Percentiles rank a stretch among this genome's conserved stretches.
These are phyloP conservation scores for Articulospora tetracladia DNA, from an alignment of 495 filamentous ascomycete genomes.

Conservation along the genomic window DNA sequence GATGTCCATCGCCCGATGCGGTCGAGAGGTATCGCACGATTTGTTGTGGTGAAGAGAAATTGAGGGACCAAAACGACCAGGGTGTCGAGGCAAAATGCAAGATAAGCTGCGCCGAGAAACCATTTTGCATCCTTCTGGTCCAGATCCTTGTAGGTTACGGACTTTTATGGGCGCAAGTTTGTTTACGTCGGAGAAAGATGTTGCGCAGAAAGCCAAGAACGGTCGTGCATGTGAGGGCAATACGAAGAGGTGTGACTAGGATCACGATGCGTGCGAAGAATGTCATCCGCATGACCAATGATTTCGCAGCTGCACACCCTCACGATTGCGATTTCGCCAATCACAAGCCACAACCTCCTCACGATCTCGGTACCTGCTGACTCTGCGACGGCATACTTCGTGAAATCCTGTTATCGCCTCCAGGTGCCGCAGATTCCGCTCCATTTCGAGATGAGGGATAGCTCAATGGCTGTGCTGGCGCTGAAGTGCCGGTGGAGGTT, in stretches of 20 bases:
- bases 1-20: neutral
- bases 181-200: constrained; percentile 2
- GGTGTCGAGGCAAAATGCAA: neutral
- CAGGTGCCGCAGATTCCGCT: neutral
- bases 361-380: constrained; percentile 23
- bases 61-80: neutral
- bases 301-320: constrained; percentile 19
- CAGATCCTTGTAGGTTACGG: neutral
- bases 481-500: constrained; percentile 17
- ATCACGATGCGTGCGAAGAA: neutral
- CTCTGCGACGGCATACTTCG: constrained; percentile 12
- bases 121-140: neutral
- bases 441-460: constrained; percentile 7
- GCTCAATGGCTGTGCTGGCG: constrained; percentile 2
- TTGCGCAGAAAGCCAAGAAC: neutral
- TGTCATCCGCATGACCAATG: constrained; percentile 17
- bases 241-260: constrained; percentile 13
- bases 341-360: constrained; percentile 4
- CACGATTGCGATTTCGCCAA: constrained; percentile 9
- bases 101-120: neutral
- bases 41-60: no score
- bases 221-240: constrained; percentile 11
- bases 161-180: neutral
- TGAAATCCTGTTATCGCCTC: constrained; percentile 10
- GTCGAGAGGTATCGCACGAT: neutral